phyloP scores from a whole-genome alignment of 805 yeast genomes.

The Phaffomyces thermotolerans region DNA sequence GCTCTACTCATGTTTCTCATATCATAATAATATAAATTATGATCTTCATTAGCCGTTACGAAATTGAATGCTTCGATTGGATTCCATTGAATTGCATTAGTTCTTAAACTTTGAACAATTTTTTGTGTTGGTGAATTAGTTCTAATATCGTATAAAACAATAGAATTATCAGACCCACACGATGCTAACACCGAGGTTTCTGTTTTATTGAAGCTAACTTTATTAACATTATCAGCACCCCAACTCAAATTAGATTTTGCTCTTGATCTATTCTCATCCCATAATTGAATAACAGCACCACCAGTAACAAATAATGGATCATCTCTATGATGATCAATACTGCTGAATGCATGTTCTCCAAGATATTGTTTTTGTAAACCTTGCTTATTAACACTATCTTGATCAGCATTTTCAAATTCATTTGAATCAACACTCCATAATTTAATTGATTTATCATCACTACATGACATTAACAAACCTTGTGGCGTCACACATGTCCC shows the following conservation, averaged over 20 bases:
- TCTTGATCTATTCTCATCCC: constrained; percentile 81
- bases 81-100: constrained; percentile 88
- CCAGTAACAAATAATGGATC: constrained; percentile 82
- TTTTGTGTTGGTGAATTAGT: constrained; percentile 91
- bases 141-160: constrained; percentile 84
- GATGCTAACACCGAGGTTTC: constrained; percentile 87
- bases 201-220: constrained; percentile 81
- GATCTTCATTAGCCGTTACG: constrained; percentile 91
- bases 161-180: constrained; percentile 84
- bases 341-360: constrained; percentile 78
- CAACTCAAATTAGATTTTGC: constrained; percentile 77
- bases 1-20: constrained; percentile 87
- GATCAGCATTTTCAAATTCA: constrained; percentile 36
- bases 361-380: constrained; percentile 74
- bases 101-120: constrained; percentile 71
- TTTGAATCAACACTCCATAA: constrained; percentile 71
- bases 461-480: constrained; percentile 68
- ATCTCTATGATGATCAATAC: constrained; percentile 77
- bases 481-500: constrained; percentile 63
- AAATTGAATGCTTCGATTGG: constrained; percentile 96
- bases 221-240: constrained; percentile 90
- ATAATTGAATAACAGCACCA: constrained; percentile 81
- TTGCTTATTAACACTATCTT: constrained; percentile 27
- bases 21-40: constrained; percentile 90
- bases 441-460: constrained; percentile 84